phyloP scores from a whole-genome alignment of 202 grass and related monocot species.

The Eragrostis tef region DNA sequence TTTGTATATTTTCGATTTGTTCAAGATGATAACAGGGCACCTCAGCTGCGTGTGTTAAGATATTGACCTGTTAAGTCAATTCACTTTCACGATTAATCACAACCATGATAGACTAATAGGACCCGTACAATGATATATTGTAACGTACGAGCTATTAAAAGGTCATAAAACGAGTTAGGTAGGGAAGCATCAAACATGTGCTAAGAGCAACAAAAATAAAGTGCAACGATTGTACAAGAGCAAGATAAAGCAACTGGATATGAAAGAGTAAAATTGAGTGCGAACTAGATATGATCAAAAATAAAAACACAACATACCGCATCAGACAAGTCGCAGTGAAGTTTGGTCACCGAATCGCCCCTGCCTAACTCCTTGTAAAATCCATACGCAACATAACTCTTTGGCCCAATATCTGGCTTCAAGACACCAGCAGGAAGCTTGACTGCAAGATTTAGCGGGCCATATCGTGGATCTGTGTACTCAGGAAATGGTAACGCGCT shows the following conservation, averaged over 20 bases:
- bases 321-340: constrained; percentile 92
- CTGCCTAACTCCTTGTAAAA: constrained; percentile 70
- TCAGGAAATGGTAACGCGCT: constrained; percentile 84
- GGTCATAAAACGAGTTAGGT: background rate
- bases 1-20: constrained; percentile 54
- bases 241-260: background rate
- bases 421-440: constrained; percentile 64
- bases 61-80: constrained; percentile 67
- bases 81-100: constrained; percentile 21
- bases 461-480: constrained; percentile 74
- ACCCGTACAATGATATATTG: background rate
- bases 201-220: constrained; percentile 35
- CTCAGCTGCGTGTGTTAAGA: constrained; percentile 68
- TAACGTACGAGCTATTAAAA: constrained; percentile 1
- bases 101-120: background rate
- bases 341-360: constrained; percentile 91
- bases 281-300: constrained; percentile 12
- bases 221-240: background rate
- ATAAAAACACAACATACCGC: constrained; percentile 54
- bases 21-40: background rate
- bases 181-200: background rate
- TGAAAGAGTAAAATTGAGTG: background rate
- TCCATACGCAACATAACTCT: constrained; percentile 84
- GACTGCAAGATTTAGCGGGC: constrained; percentile 70
- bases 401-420: constrained; percentile 76